A percentile compares a stretch with the other conserved stretches of the same genome.
phyloP scores from a whole-genome alignment of 2,329 filamentous ascomycete genomes.

The Chrysosporium keratinophilum region DNA sequence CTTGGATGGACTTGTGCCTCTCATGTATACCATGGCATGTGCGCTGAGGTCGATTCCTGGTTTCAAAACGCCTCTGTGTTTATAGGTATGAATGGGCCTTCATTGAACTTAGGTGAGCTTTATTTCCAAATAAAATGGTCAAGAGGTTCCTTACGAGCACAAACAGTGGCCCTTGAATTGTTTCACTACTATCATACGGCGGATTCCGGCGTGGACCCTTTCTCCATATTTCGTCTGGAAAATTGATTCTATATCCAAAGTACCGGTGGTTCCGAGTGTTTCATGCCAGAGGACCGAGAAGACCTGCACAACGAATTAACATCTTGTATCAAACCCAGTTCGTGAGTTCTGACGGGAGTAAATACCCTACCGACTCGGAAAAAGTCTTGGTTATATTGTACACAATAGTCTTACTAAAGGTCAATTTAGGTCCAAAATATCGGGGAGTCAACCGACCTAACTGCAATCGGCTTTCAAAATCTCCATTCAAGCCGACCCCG shows the following conservation, averaged over 20 bases:
- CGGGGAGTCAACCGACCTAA: neutral
- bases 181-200: conserved; percentile 28
- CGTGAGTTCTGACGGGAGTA: neutral
- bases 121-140: neutral
- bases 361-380: conserved; percentile 4
- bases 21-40: conserved; percentile 33
- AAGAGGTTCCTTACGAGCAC: conserved; percentile 24
- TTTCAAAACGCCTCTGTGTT: conserved; percentile 29
- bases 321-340: neutral
- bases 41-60: conserved; percentile 26
- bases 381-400: neutral
- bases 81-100: conserved; percentile 36
- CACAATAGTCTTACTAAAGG: neutral
- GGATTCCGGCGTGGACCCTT: conserved; percentile 23
- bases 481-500: neutral
- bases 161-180: conserved; percentile 22
- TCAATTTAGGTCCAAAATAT: neutral
- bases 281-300: conserved; percentile 28
- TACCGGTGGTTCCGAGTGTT: conserved; percentile 18
- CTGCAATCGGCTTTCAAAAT: neutral
- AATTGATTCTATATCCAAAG: neutral
- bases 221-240: conserved; percentile 17
- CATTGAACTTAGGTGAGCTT: neutral
- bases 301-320: conserved; percentile 15
- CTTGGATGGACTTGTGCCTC: conserved; percentile 12